Evolutionary conservation across 805 yeast species (phyloP).

Genomic region (Deakozyma indianensis): DNA sequence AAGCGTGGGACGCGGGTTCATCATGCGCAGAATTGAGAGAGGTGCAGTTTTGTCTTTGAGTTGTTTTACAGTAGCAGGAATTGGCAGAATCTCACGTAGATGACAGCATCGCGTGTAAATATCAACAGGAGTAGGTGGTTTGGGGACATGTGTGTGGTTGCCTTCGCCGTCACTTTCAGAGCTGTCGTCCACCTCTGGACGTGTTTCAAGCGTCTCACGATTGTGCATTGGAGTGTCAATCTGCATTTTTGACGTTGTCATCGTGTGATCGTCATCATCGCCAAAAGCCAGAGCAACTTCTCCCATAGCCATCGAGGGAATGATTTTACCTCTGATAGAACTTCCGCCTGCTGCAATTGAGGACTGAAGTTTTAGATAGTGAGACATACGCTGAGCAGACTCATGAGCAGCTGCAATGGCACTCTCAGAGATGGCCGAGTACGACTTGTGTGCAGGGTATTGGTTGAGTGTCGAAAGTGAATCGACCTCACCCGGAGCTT

Average conservation of each 20-base stretch:
- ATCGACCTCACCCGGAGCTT: slow-evolving; percentile 2
- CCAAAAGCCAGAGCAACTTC: background rate
- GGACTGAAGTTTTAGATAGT: slow-evolving; percentile 7
- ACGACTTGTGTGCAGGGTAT: slow-evolving; percentile 6
- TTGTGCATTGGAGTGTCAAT: slow-evolving; percentile 9
- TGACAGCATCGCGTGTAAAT: slow-evolving; percentile 90
- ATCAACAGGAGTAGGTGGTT: slow-evolving; percentile 40
- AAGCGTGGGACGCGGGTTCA: slow-evolving; percentile 82
- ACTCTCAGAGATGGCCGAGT: background rate
- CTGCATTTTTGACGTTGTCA: background rate
- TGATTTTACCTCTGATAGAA: slow-evolving; percentile 3
- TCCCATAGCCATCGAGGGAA: slow-evolving; percentile 5
- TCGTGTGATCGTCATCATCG: slow-evolving; percentile 7
- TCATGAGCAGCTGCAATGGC: background rate
- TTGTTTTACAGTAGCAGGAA: slow-evolving; percentile 76
- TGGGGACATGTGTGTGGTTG: background rate
- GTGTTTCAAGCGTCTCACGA: background rate
- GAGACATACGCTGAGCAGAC: slow-evolving; percentile 7
- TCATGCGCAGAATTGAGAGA: slow-evolving; percentile 49
- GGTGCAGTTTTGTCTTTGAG: slow-evolving; percentile 68
- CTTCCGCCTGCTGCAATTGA: slow-evolving; percentile 13
- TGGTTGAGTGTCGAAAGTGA: slow-evolving; percentile 3
- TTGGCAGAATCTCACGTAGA: slow-evolving; percentile 79
- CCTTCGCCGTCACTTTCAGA: slow-evolving; percentile 21
- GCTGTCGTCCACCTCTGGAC: slow-evolving; percentile 3